Evolutionary conservation across 805 yeast genomes (phyloP).

Genomic region (Starmerella scarabaei): DNA sequence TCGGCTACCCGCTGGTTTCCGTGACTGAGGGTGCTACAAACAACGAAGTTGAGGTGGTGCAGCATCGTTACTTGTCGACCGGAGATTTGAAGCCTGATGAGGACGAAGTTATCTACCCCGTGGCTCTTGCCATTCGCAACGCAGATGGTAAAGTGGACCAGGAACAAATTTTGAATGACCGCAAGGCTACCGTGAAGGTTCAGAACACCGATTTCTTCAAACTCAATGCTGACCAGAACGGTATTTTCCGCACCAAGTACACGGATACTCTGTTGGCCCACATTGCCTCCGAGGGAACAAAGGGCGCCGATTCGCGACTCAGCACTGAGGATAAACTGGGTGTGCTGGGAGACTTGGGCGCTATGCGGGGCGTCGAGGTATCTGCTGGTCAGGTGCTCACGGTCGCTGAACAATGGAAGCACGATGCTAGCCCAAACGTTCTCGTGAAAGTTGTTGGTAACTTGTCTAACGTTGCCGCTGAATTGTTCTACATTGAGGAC

Average conservation of each 20-base stretch:
- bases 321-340: conserved; percentile 52
- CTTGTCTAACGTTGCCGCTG: conserved; percentile 32
- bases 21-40: conserved; percentile 32
- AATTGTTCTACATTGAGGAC: conserved; percentile 39
- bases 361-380: conserved; percentile 39
- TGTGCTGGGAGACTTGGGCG: conserved; percentile 46
- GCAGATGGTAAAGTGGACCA: conserved; percentile 45
- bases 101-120: conserved; percentile 40
- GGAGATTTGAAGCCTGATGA: conserved; percentile 51
- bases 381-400: conserved; percentile 37
- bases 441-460: conserved; percentile 39
- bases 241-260: conserved; percentile 49
- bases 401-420: conserved; percentile 39
- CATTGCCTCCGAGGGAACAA: conserved; percentile 41
- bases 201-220: conserved; percentile 38
- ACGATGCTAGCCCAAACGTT: conserved; percentile 37
- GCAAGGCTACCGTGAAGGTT: conserved; percentile 36
- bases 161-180: conserved; percentile 40
- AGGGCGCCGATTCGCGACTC: conserved; percentile 36
- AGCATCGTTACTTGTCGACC: conserved; percentile 48
- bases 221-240: conserved; percentile 48
- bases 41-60: conserved; percentile 30
- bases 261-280: conserved; percentile 38
- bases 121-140: conserved; percentile 44
- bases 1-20: conserved; percentile 59